Evolutionary conservation across 352 stramenopile species (phyloP).

Genomic region (Peronospora tabacina): DNA sequence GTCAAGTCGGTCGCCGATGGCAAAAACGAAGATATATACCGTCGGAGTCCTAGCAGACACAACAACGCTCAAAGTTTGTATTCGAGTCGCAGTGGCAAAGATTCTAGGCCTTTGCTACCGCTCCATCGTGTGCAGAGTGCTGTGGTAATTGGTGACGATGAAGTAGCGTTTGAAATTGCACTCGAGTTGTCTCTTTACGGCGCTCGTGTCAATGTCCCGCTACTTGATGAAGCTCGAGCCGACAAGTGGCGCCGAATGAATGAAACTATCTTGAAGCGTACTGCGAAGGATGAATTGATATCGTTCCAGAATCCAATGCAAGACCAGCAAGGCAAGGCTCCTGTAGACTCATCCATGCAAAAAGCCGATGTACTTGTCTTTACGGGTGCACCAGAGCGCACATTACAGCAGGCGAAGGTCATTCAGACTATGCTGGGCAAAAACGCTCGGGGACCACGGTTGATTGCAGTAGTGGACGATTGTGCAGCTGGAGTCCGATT

Average conservation of each 20-base stretch:
- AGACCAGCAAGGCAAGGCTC: constrained; percentile 20
- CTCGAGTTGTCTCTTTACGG: constrained; percentile 55
- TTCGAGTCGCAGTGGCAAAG: constrained; percentile 23
- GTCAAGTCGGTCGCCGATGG: constrained; percentile 8
- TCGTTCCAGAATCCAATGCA: constrained; percentile 56
- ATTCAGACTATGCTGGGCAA: constrained; percentile 44
- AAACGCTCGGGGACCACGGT: constrained; percentile 24
- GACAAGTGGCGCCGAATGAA: constrained; percentile 62
- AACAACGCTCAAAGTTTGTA: constrained; percentile 11
- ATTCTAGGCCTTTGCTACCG: constrained; percentile 36
- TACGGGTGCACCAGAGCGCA: constrained; percentile 39
- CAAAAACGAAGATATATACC: constrained; percentile 9
- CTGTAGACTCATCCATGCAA: constrained; percentile 25
- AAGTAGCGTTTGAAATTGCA: constrained; percentile 52
- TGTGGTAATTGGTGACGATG: constrained; percentile 51
- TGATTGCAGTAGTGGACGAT: constrained; percentile 49
- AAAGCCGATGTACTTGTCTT: constrained; percentile 51
- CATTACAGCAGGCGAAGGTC: constrained; percentile 41
- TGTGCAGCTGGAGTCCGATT: constrained; percentile 33
- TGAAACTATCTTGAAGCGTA: constrained; percentile 44
- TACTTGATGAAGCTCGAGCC: constrained; percentile 48
- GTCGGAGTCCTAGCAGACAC: constrained; percentile 13
- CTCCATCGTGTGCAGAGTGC: constrained; percentile 42
- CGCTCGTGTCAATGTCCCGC: constrained; percentile 44
- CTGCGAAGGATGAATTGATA: constrained; percentile 50